phyloP scores from a whole-genome alignment of 495 filamentous ascomycete species.

The Penicillium ucsense region DNA sequence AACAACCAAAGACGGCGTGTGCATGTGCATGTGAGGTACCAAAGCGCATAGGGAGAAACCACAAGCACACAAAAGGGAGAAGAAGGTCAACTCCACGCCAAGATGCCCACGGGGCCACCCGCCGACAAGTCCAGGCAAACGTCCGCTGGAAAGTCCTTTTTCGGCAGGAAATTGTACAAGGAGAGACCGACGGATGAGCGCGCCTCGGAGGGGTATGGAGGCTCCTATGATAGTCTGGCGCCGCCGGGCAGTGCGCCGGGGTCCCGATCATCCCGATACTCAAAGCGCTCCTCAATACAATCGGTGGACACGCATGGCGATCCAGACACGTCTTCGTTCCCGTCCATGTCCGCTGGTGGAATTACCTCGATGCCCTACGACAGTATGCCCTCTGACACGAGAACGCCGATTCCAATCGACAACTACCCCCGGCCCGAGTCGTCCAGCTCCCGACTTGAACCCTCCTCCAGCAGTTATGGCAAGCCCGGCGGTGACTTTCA shows the following conservation, averaged over 20 bases:
- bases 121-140: conserved; percentile 75
- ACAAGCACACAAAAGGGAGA: not conserved
- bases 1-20: no score
- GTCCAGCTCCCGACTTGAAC: conserved; percentile 48
- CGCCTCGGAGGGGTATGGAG: conserved; percentile 41
- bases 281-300: conserved; percentile 65
- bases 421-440: conserved; percentile 63
- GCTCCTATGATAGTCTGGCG: conserved; percentile 39
- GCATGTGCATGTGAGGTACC: no score
- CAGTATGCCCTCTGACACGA: conserved; percentile 51
- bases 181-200: conserved; percentile 53
- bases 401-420: conserved; percentile 65
- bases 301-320: conserved; percentile 51
- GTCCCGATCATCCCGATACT: conserved; percentile 71
- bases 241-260: conserved; percentile 44
- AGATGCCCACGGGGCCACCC: conserved; percentile 49
- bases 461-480: conserved; percentile 71
- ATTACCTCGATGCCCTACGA: conserved; percentile 91
- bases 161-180: conserved; percentile 66
- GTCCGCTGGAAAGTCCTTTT: conserved; percentile 80
- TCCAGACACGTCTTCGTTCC: conserved; percentile 44
- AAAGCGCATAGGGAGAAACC: not conserved
- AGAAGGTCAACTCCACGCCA: conserved; percentile 24
- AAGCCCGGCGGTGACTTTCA: conserved; percentile 73
- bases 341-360: conserved; percentile 64